A percentile compares a stretch with the other conserved stretches of the same genome.
phyloP scores from a whole-genome alignment of 768 basidiomycete species.

The Aureoboletus auriporus region DNA sequence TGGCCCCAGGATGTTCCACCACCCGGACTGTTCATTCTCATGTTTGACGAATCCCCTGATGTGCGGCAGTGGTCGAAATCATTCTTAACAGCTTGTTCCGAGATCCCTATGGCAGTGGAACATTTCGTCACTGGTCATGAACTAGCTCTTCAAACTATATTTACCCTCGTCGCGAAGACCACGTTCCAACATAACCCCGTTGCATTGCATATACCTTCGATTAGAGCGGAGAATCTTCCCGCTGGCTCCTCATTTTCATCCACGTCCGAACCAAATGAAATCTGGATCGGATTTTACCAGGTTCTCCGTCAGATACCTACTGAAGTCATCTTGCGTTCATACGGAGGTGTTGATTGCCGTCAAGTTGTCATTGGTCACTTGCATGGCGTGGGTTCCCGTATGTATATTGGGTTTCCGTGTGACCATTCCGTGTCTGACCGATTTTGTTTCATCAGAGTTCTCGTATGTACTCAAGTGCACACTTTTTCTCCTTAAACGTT shows the following conservation, averaged over 20 bases:
- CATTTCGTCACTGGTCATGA: slow-evolving; percentile 47
- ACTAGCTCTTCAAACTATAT: slow-evolving; percentile 40
- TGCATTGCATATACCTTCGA: neutral
- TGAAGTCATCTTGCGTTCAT: slow-evolving; percentile 33
- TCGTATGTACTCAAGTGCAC: slow-evolving; percentile 54
- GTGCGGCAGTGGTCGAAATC: slow-evolving; percentile 60
- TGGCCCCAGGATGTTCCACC: slow-evolving; percentile 63
- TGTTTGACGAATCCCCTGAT: slow-evolving; percentile 44
- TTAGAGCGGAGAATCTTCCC: slow-evolving; percentile 5
- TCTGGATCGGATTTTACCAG: slow-evolving; percentile 50
- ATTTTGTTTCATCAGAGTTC: slow-evolving; percentile 47
- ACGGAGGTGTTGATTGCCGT: slow-evolving; percentile 41
- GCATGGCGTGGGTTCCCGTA: slow-evolving; percentile 57
- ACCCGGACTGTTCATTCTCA: slow-evolving; percentile 54
- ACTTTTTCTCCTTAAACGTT: slow-evolving; percentile 53
- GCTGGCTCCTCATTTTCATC: slow-evolving; percentile 23
- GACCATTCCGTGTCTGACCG: neutral
- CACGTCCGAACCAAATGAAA: slow-evolving; percentile 35
- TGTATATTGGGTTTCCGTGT: slow-evolving; percentile 30
- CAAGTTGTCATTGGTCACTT: slow-evolving; percentile 58
- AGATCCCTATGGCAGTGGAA: slow-evolving; percentile 43
- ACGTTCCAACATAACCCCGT: neutral
- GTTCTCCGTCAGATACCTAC: slow-evolving; percentile 55
- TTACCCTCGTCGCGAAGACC: slow-evolving; percentile 19
- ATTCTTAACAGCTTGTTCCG: slow-evolving; percentile 38